A percentile compares a stretch with the other conserved stretches of the same genome.
Conservation (phyloP, 139 green algal genomes). For the Volvox reticuliferus region DNA sequence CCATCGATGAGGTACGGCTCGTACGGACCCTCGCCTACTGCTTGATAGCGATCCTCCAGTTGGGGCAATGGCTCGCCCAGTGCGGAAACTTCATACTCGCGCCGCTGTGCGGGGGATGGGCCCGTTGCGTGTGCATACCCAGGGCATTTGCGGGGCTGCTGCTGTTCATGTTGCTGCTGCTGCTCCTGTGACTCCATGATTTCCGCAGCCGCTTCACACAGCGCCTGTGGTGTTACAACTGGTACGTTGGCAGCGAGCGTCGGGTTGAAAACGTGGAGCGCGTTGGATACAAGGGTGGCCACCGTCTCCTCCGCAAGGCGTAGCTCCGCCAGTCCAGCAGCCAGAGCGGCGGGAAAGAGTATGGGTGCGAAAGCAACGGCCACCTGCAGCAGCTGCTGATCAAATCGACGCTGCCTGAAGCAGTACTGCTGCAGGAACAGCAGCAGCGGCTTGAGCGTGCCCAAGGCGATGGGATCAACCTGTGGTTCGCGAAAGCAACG, state of each 20-base stretch:
- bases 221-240: conserved; percentile 40
- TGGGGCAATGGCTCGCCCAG: background rate
- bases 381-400: conserved; percentile 45
- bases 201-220: conserved; percentile 35
- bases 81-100: background rate
- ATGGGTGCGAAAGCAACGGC: conserved; percentile 29
- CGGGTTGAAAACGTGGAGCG: conserved; percentile 46
- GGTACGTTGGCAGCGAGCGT: conserved; percentile 30
- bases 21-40: background rate
- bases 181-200: conserved; percentile 20
- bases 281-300: conserved; percentile 33
- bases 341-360: conserved; percentile 42
- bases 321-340: conserved; percentile 26
- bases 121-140: background rate
- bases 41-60: background rate
- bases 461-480: conserved; percentile 11
- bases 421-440: conserved; percentile 53
- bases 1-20: conserved; percentile 32
- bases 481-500: background rate
- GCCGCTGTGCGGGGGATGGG: background rate
- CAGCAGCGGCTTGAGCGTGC: conserved; percentile 47
- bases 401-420: conserved; percentile 44
- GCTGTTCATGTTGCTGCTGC: background rate
- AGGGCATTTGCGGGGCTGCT: background rate
- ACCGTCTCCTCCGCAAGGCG: conserved; percentile 42